Evolutionary conservation across 179 eudicot genomes (phyloP), one percentile per base, ranked within the genome.

Genomic region (Nepenthes alata): DNA sequence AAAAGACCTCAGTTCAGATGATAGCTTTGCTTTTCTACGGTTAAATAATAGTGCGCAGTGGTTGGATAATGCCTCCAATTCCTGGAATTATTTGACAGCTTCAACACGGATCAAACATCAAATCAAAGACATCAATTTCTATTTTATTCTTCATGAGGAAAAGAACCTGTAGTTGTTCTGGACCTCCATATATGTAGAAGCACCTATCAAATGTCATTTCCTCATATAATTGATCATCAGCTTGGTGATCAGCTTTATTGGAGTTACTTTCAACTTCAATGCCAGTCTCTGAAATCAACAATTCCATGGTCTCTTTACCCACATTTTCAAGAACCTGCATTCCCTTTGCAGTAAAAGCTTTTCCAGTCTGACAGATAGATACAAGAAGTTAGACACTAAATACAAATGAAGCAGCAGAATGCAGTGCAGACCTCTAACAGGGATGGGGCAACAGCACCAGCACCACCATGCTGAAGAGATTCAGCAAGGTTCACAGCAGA

Each of bases 161-260:
- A 60, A 60, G 35, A 49, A 90, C 99, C 96, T 90, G 95, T 68
- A 94, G 74, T 53, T 83, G 97, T 72, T 94, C 99, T 57, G 99
- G 97, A 62, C 99, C 99, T 73, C 99, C 99, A 73, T 94, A 90
- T 45, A 90, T 94, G 76, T 94, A 94, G 75, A 94, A 94, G 74
- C 97, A 94, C 53, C 97, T 79, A 65, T 94, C 96, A 69, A 94
- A 94, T 13, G 89, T 77, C 68, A 87, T 81, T 81, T 90, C 97
- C 72, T 93, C 96, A 65, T 74, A 72, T 59, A 81, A 74, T 54
- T 80, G 95, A 77, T 91, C 95, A 56, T 84, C 96, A 48, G 60
- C 69, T 63, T 69, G 73, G 37, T 59, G 47, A 50, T 77, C 78
- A 67, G 61, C 66, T 62, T 75, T 80, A 72, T 69, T 77, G 62